Evolutionary conservation across 1,284 basidiomycete species (phyloP).

Genomic region (Irpex sp.): DNA sequence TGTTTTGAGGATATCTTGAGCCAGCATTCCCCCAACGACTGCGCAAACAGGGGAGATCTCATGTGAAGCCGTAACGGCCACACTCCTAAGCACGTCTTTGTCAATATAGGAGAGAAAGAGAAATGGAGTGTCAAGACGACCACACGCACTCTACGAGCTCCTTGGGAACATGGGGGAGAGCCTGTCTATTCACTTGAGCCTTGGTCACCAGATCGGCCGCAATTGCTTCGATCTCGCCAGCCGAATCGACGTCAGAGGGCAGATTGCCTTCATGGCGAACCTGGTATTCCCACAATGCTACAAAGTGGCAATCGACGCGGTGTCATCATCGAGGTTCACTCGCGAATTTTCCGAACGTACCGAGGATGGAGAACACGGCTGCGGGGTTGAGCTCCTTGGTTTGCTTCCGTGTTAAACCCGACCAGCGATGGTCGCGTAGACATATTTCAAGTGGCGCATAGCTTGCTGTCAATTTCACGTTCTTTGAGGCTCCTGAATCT

Average conservation of each 20-base stretch:
- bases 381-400: constrained; percentile 79
- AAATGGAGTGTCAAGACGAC: neutral
- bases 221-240: constrained; percentile 56
- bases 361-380: constrained; percentile 66
- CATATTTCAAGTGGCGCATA: constrained; percentile 68
- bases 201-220: constrained; percentile 56
- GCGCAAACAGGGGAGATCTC: constrained; percentile 91
- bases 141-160: constrained; percentile 54
- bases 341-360: constrained; percentile 39
- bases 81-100: constrained; percentile 36
- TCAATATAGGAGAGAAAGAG: neutral
- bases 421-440: constrained; percentile 65
- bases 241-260: constrained; percentile 48
- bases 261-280: constrained; percentile 50
- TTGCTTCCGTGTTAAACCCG: constrained; percentile 62
- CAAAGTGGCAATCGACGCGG: constrained; percentile 1
- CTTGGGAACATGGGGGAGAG: constrained; percentile 49
- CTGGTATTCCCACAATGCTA: constrained; percentile 87
- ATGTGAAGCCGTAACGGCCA: constrained; percentile 69
- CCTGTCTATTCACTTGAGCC: constrained; percentile 71
- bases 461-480: constrained; percentile 56
- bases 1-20: constrained; percentile 92
- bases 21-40: constrained; percentile 90
- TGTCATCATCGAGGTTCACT: neutral
- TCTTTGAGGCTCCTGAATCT: constrained; percentile 53